Conservation (phyloP, 306 rosid genomes). For the Begonia masoniana region DNA sequence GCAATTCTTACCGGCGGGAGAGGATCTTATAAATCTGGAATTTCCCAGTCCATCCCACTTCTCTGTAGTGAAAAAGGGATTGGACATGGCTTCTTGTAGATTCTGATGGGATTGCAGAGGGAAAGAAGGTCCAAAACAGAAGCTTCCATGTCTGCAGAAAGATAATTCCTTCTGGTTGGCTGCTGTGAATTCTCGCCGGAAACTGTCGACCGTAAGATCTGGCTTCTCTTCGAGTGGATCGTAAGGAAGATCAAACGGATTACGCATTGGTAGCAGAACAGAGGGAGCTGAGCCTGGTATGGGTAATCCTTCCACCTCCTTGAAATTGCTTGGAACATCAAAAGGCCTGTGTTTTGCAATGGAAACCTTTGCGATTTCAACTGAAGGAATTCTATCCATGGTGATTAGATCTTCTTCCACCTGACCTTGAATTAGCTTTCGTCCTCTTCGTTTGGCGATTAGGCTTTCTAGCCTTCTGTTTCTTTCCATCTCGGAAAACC, state of each 20-base stretch:
- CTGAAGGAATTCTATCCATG: slow-evolving; percentile 9
- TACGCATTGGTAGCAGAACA: slow-evolving; percentile 23
- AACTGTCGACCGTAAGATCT: slow-evolving; percentile 37
- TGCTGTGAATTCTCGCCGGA: slow-evolving; percentile 40
- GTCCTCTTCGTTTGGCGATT: background rate
- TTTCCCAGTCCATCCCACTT: slow-evolving; percentile 22
- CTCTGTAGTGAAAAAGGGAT: slow-evolving; percentile 9
- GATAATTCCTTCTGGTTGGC: slow-evolving; percentile 29
- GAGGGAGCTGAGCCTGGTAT: slow-evolving; percentile 87
- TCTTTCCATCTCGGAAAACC: background rate
- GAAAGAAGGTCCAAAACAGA: slow-evolving; percentile 27
- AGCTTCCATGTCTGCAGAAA: slow-evolving; percentile 62
- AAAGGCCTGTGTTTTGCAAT: slow-evolving; percentile 12
- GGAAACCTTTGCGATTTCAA: slow-evolving; percentile 32
- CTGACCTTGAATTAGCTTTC: slow-evolving; percentile 20
- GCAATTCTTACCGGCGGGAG: slow-evolving; percentile 23
- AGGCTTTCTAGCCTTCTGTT: background rate
- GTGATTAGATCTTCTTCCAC: slow-evolving; percentile 21
- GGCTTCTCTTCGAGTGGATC: slow-evolving; percentile 65
- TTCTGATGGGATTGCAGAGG: slow-evolving; percentile 17
- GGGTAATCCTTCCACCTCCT: slow-evolving; percentile 23
- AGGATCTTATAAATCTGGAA: slow-evolving; percentile 20
- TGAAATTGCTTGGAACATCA: slow-evolving; percentile 12
- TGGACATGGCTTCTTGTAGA: slow-evolving; percentile 2
- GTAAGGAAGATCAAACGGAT: slow-evolving; percentile 68